phyloP scores from a whole-genome alignment of 2,329 filamentous ascomycete genomes.

The Geosmithia morbida region DNA sequence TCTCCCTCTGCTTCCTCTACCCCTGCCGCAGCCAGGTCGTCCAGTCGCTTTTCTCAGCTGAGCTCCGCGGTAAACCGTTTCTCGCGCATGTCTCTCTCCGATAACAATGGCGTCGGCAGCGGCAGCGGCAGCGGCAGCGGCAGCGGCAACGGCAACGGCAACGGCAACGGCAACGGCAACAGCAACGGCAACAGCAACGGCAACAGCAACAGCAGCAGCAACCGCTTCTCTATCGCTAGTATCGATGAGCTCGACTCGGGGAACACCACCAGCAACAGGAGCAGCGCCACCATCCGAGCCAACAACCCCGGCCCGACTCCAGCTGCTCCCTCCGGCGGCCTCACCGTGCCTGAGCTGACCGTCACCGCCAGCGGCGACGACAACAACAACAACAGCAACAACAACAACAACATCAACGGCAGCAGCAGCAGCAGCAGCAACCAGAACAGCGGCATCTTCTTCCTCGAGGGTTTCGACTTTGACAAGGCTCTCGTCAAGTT shows the following conservation, averaged over 20 bases:
- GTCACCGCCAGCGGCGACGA: too few species aligned
- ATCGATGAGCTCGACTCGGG: slow-evolving; percentile 41
- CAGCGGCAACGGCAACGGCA: too few species aligned
- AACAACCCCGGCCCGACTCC: slow-evolving; percentile 10
- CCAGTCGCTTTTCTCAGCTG: slow-evolving; percentile 41
- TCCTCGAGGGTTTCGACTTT: slow-evolving; percentile 65
- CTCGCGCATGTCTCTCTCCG: slow-evolving; percentile 33
- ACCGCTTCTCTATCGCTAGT: slow-evolving; percentile 36
- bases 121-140: too few species aligned
- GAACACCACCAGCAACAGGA: slow-evolving; percentile 47
- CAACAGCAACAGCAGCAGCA: slow-evolving; percentile 33
- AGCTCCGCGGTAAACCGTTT: slow-evolving; percentile 40
- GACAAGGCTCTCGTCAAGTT: slow-evolving; percentile 90
- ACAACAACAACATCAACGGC: too few species aligned
- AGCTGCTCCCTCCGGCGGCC: slow-evolving; percentile 4
- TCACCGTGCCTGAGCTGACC: slow-evolving; percentile 2
- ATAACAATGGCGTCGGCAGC: slow-evolving; percentile 32
- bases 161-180: too few species aligned
- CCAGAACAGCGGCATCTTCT: slow-evolving; percentile 15
- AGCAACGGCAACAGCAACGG: slow-evolving; percentile 44
- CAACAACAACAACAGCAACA: too few species aligned
- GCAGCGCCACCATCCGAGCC: slow-evolving; percentile 48
- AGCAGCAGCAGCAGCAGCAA: neutral
- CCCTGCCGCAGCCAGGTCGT: slow-evolving; percentile 4
- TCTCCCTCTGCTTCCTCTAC: neutral